Conservation (phyloP, 1,139 yeast species). For the Yamadazyma kanchanaburiensis region DNA sequence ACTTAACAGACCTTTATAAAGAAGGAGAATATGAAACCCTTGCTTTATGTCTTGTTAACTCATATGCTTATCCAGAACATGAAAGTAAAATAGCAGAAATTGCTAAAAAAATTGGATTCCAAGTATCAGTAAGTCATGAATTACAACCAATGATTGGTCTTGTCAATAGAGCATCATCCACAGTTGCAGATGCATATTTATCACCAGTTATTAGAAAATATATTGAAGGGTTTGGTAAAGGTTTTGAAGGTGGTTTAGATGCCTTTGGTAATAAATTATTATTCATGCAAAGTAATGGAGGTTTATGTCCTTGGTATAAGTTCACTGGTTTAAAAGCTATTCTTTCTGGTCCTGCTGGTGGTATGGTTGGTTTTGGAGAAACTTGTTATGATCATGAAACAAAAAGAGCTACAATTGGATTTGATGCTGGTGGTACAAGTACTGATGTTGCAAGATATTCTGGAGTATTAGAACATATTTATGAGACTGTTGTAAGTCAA, state of each 20-base stretch:
- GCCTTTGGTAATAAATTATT: slow-evolving; percentile 41
- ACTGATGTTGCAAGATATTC: slow-evolving; percentile 45
- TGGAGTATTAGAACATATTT: slow-evolving; percentile 39
- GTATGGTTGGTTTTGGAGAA: slow-evolving; percentile 47
- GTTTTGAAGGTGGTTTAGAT: slow-evolving; percentile 43
- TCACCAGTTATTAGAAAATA: slow-evolving; percentile 37
- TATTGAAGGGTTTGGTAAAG: slow-evolving; percentile 34
- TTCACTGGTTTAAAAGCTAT: slow-evolving; percentile 47
- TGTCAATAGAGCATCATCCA: slow-evolving; percentile 42
- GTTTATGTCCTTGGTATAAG: slow-evolving; percentile 46
- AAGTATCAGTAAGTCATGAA: slow-evolving; percentile 38
- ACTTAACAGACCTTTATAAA: slow-evolving; percentile 23
- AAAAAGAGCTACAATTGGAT: slow-evolving; percentile 40
- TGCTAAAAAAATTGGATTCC: slow-evolving; percentile 33
- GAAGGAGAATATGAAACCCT: slow-evolving; percentile 28
- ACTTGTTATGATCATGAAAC: slow-evolving; percentile 35
- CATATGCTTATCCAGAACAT: slow-evolving; percentile 40
- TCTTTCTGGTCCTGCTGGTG: slow-evolving; percentile 51
- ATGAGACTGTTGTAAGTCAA: slow-evolving; percentile 43
- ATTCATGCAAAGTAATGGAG: slow-evolving; percentile 50
- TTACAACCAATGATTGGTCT: slow-evolving; percentile 46
- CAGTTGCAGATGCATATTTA: slow-evolving; percentile 45
- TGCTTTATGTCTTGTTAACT: slow-evolving; percentile 39
- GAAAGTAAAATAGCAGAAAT: slow-evolving; percentile 35
- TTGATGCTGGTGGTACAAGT: slow-evolving; percentile 48